Conservation (phyloP, 768 basidiomycete genomes). For the Hypholoma fasciculare region DNA sequence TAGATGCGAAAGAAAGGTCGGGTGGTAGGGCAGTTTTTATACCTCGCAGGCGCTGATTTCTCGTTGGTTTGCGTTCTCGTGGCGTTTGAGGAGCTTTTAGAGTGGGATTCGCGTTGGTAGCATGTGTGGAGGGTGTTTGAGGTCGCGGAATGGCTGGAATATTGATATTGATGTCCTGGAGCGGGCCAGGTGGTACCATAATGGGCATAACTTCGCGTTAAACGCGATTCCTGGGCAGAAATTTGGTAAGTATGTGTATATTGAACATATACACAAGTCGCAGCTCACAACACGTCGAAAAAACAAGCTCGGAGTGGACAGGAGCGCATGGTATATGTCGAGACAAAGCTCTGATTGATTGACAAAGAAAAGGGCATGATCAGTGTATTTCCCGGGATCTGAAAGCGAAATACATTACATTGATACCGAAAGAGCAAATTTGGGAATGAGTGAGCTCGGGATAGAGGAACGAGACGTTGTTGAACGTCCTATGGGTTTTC, state of each 20-base stretch:
- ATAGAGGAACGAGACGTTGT: background rate
- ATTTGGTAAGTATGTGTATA: background rate
- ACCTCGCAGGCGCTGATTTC: background rate
- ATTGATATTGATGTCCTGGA: background rate
- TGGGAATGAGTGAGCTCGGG: background rate
- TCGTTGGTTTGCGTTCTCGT: background rate
- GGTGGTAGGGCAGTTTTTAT: background rate
- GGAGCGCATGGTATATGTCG: background rate
- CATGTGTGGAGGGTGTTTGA: background rate
- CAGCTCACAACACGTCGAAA: background rate
- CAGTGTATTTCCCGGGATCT: background rate
- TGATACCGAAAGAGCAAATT: background rate
- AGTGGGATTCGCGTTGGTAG: background rate
- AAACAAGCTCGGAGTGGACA: background rate
- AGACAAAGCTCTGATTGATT: background rate
- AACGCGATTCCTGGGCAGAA: background rate
- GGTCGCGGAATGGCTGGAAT: background rate
- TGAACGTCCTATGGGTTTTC: background rate
- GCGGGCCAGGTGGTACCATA: background rate
- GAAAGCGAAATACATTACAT: background rate
- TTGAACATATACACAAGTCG: background rate
- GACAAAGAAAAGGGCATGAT: background rate
- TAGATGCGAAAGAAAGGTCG: background rate
- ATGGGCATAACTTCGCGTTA: background rate
- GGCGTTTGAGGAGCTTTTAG: background rate